Conservation (phyloP, 306 rosid species). For the Phaseolus lunatus region DNA sequence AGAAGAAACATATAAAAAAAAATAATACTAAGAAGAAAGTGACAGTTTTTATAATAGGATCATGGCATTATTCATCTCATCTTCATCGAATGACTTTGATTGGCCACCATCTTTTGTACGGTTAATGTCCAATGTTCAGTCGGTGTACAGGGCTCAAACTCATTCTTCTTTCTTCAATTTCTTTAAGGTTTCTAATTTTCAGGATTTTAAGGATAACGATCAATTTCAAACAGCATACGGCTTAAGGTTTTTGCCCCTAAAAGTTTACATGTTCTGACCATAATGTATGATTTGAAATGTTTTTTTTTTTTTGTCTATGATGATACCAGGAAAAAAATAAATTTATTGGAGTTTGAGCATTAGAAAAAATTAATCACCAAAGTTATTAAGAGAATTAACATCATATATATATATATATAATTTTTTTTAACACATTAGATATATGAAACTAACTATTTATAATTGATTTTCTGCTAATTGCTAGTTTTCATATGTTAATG, state of each 20-base stretch:
- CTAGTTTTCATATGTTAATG: no score
- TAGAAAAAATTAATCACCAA: neutral
- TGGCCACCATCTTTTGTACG: slow-evolving; percentile 29
- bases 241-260: no score
- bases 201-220: neutral
- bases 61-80: slow-evolving; percentile 11
- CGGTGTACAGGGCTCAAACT: neutral
- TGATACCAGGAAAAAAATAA: neutral
- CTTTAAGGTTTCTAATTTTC: neutral
- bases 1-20: neutral
- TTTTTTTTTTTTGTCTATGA: no score
- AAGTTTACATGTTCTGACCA: no score
- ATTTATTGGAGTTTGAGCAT: no score
- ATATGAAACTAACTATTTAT: no score
- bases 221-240: neutral
- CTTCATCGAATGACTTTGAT: slow-evolving; percentile 9
- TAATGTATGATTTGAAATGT: no score
- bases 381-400: no score
- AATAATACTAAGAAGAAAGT: neutral
- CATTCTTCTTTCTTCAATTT: neutral
- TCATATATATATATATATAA: no score
- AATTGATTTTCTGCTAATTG: no score
- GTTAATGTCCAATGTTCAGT: slow-evolving; percentile 6
- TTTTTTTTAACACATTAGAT: no score
- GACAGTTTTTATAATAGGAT: neutral